A percentile compares a stretch with the other conserved stretches of the same genome.
These are phyloP conservation scores for Chrysophaeum taylorii DNA, from an alignment of 352 stramenopile species.

Conservation along the genomic window DNA sequence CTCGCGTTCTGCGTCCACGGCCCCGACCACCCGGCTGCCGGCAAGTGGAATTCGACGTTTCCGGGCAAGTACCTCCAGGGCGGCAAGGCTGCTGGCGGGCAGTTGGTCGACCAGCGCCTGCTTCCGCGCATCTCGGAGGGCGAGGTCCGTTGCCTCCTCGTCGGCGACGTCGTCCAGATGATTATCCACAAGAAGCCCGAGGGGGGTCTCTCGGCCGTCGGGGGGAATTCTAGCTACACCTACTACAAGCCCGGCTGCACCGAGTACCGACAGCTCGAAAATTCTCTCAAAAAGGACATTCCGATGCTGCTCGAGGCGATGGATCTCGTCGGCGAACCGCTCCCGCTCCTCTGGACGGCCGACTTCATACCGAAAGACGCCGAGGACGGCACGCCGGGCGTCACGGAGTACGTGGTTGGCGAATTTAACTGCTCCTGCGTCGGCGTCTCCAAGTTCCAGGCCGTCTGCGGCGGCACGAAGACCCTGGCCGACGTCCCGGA, in stretches of 20 bases:
- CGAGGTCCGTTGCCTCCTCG: not conserved
- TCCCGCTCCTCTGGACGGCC: not conserved
- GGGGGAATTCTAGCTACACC: not conserved
- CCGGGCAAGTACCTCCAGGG: too few relatives aligned
- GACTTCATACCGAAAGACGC: too few relatives aligned
- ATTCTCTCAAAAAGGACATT: not conserved
- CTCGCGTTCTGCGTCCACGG: not conserved
- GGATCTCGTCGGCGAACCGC: not conserved
- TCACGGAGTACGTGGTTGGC: not conserved
- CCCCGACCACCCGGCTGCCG: not conserved
- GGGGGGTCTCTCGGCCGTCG: not conserved
- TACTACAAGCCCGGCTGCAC: not conserved
- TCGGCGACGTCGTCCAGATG: not conserved
- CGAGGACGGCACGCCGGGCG: too few relatives aligned
- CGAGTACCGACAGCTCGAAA: not conserved
- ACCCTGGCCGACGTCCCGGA: not conserved
- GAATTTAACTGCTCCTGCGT: not conserved
- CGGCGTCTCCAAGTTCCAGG: not conserved
- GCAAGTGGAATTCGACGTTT: not conserved
- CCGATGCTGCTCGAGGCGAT: not conserved
- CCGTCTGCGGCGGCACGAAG: too few relatives aligned
- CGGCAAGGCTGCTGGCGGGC: too few relatives aligned
- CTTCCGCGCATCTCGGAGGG: not conserved
- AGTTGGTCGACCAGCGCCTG: not conserved
- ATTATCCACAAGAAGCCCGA: too few relatives aligned